phyloP scores from a whole-genome alignment of 345 rosid species.

The Gossypium rotundifolium region DNA sequence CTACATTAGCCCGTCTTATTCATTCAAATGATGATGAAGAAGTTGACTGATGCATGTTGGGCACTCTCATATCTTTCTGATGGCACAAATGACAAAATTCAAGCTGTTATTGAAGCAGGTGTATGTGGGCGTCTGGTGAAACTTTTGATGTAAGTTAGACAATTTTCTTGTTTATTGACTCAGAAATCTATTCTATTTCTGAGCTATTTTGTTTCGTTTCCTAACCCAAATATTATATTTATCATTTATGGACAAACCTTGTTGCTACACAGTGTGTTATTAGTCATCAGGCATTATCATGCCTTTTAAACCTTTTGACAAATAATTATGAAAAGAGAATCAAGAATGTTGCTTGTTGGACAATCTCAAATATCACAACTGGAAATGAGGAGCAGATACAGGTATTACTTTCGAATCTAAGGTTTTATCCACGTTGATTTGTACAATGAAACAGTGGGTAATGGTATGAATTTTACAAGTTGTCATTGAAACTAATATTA shows the following conservation, averaged over 20 bases:
- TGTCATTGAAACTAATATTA: constrained; percentile 57
- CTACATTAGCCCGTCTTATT: constrained; percentile 66
- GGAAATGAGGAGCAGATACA: constrained; percentile 84
- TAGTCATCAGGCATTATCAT: constrained; percentile 56
- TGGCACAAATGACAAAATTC: too few species aligned
- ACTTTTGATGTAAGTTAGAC: too few species aligned
- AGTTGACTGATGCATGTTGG: constrained; percentile 61
- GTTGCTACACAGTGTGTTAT: constrained; percentile 47
- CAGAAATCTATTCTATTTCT: too few species aligned
- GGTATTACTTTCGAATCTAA: neutral
- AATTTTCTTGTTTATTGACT: too few species aligned
- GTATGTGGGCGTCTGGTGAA: too few species aligned
- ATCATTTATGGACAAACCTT: neutral
- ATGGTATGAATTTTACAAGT: constrained; percentile 28
- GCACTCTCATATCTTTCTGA: too few species aligned
- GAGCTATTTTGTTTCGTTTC: too few species aligned
- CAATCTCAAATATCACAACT: constrained; percentile 86
- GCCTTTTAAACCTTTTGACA: constrained; percentile 62
- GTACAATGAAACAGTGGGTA: neutral
- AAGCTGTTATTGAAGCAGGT: too few species aligned
- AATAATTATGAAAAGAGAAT: constrained; percentile 72
- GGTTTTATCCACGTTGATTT: neutral
- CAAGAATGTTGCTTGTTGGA: constrained; percentile 94
- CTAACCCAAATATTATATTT: too few species aligned
- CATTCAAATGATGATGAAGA: constrained; percentile 90